These are phyloP conservation scores for Kodamaea sp. DNA, from an alignment of 1,139 yeast species.

Conservation along the genomic window DNA sequence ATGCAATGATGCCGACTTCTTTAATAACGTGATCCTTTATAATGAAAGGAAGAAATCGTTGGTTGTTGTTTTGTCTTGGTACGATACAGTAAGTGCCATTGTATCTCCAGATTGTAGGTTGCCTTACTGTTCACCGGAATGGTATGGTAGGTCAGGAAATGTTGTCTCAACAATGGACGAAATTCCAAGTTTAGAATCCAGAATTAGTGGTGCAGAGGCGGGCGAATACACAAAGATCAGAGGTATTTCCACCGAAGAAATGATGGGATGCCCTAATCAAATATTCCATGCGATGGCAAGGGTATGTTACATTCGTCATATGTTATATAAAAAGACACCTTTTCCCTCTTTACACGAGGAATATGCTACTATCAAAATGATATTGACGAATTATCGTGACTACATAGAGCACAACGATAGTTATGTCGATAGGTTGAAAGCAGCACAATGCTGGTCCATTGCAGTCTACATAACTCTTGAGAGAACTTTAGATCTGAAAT, in stretches of 20 bases:
- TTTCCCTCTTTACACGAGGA: conserved; percentile 13
- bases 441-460: conserved; percentile 55
- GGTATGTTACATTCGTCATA: conserved; percentile 40
- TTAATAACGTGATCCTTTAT: conserved; percentile 23
- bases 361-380: conserved; percentile 27
- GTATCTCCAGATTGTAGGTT: conserved; percentile 52
- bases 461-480: conserved; percentile 41
- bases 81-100: conserved; percentile 52
- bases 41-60: conserved; percentile 46
- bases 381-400: conserved; percentile 41
- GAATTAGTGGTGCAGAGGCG: background rate
- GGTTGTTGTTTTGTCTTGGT: conserved; percentile 51
- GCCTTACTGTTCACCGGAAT: conserved; percentile 47
- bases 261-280: conserved; percentile 60
- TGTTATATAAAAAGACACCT: conserved; percentile 16
- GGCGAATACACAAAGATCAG: background rate
- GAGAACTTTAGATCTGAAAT: conserved; percentile 26
- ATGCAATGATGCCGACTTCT: conserved; percentile 32
- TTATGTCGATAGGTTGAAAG: conserved; percentile 37
- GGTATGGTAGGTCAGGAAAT: conserved; percentile 46
- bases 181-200: background rate
- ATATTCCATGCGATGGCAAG: conserved; percentile 42
- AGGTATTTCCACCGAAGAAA: conserved; percentile 41
- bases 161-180: background rate
- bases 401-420: conserved; percentile 30